Conservation (phyloP, 352 stramenopile species). For the Globisporangium paroecandrum region DNA sequence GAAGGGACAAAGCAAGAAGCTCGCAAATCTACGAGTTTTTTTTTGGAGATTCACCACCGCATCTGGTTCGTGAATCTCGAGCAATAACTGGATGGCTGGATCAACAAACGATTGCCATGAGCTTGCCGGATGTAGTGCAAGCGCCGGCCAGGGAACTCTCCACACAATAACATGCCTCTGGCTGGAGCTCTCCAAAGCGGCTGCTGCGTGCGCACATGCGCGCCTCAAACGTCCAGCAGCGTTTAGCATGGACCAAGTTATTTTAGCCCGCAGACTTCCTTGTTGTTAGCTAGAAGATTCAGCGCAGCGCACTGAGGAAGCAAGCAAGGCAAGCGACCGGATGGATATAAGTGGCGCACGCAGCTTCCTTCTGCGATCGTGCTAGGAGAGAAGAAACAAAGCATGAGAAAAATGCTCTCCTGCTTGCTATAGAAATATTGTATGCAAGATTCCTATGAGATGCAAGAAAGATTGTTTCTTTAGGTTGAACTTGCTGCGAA, state of each 20-base stretch:
- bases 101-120: background rate
- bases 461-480: background rate
- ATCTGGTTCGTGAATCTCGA: constrained; percentile 9
- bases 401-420: background rate
- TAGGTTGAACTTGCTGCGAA: background rate
- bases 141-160: background rate
- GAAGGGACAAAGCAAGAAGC: background rate
- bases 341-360: background rate
- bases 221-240: background rate
- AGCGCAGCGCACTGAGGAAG: background rate
- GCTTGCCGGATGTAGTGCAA: background rate
- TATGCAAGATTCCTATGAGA: background rate
- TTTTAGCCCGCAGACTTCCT: background rate
- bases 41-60: background rate
- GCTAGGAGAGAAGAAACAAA: background rate
- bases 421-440: too few species aligned
- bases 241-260: background rate
- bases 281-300: background rate
- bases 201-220: background rate
- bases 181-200: background rate
- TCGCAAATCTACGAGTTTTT: background rate
- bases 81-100: background rate
- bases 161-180: background rate
- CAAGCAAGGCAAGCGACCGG: background rate
- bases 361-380: constrained; percentile 1